Percentiles rank a stretch among this genome's conserved stretches.
These are phyloP conservation scores for Amanita rubescens DNA, from an alignment of 768 basidiomycete genomes.

Conservation along the genomic window DNA sequence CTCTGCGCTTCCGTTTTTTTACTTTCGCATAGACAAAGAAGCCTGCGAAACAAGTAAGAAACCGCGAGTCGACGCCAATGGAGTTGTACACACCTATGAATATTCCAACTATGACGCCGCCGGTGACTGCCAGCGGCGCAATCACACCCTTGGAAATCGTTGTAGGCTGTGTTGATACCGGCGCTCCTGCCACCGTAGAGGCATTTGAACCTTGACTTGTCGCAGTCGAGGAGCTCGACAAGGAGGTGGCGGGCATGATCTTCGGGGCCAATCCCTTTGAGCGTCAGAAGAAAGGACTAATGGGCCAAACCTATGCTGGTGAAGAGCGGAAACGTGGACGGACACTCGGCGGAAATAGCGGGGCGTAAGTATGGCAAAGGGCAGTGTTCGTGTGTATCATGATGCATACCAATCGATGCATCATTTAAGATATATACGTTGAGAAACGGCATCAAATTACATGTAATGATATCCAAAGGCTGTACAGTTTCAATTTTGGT, in stretches of 20 bases:
- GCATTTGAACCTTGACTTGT: not conserved
- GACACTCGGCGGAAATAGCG: too few relatives aligned
- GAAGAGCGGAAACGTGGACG: not conserved
- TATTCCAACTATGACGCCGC: not conserved
- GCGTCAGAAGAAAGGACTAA: not conserved
- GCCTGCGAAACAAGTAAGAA: not conserved
- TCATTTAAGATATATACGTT: too few relatives aligned
- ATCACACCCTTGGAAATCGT: not conserved
- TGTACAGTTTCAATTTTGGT: too few relatives aligned
- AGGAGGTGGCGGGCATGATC: not conserved
- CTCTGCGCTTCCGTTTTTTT: not conserved
- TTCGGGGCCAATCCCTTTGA: not conserved
- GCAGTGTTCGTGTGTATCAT: too few relatives aligned
- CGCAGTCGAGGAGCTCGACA: not conserved
- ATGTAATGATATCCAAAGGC: too few relatives aligned
- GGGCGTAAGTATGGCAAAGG: too few relatives aligned
- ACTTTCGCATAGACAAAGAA: not conserved
- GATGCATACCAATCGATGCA: too few relatives aligned
- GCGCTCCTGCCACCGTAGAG: not conserved
- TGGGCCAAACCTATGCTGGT: not conserved
- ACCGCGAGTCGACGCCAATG: too few relatives aligned
- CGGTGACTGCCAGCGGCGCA: not conserved
- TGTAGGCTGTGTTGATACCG: not conserved
- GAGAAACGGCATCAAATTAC: too few relatives aligned
- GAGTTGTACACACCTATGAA: not conserved